A percentile compares a stretch with the other conserved stretches of the same genome.
Conservation (phyloP, 192 early-diverging fungal genomes). For the Backusella parvicylindrica region DNA sequence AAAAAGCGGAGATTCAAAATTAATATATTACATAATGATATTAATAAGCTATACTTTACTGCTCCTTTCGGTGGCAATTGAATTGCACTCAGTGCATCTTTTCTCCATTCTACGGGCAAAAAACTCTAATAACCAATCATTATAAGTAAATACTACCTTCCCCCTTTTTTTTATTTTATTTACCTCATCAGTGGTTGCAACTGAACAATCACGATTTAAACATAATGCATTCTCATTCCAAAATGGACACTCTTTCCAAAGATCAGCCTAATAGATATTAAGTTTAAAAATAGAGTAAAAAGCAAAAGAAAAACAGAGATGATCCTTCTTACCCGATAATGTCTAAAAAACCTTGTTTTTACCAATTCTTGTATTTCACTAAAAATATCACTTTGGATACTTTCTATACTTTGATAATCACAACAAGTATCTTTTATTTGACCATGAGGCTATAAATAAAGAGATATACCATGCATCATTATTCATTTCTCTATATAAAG, state of each 20-base stretch:
- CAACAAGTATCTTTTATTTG: slow-evolving; percentile 62
- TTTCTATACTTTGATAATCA: slow-evolving; percentile 71
- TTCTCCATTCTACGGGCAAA: slow-evolving; percentile 49
- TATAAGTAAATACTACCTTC: neutral
- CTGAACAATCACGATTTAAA: slow-evolving; percentile 81
- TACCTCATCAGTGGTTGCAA: slow-evolving; percentile 77
- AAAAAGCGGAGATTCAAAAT: slow-evolving; percentile 18
- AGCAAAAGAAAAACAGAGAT: neutral
- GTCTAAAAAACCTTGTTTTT: slow-evolving; percentile 83
- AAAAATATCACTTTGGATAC: slow-evolving; percentile 70
- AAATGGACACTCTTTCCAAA: slow-evolving; percentile 86
- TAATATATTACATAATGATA: neutral
- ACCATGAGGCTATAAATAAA: slow-evolving; percentile 45
- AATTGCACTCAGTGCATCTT: slow-evolving; percentile 66
- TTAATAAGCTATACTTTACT: slow-evolving; percentile 22
- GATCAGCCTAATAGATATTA: slow-evolving; percentile 56
- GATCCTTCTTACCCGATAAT: slow-evolving; percentile 75
- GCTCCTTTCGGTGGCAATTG: slow-evolving; percentile 58
- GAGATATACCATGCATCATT: neutral
- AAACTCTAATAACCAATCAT: slow-evolving; percentile 21
- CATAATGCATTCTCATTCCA: slow-evolving; percentile 86
- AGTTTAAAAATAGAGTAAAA: neutral
- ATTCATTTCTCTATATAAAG: too few species aligned
- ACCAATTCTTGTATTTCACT: slow-evolving; percentile 73
- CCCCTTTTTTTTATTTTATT: neutral